Evolutionary conservation across 257 asterid species (phyloP).

Genomic region (Thymus mandschuricus): DNA sequence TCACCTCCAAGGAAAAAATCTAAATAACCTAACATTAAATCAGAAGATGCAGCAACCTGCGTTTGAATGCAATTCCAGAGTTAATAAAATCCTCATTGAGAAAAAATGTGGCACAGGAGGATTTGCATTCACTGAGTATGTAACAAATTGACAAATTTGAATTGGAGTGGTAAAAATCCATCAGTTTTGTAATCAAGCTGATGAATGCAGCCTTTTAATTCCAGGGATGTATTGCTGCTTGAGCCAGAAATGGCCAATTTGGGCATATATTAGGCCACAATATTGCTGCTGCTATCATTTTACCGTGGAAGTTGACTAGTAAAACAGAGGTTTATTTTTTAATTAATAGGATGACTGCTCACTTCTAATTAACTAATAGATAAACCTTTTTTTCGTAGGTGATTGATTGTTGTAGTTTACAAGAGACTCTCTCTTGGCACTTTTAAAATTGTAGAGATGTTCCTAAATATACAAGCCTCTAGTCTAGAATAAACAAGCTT

Average conservation of each 20-base stretch:
- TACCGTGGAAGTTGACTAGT: not conserved
- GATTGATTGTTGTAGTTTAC: not conserved
- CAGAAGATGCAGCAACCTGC: slow-evolving; percentile 90
- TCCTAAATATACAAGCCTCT: not conserved
- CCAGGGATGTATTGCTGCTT: slow-evolving; percentile 23
- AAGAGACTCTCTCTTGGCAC: not conserved
- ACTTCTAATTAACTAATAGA: not conserved
- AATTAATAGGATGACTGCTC: not conserved
- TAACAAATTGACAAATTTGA: slow-evolving; percentile 11
- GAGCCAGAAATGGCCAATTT: slow-evolving; percentile 3
- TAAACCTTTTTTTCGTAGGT: not conserved
- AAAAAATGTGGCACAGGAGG: slow-evolving; percentile 17
- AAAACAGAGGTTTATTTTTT: not conserved
- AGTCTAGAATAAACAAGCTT: slow-evolving; percentile 14
- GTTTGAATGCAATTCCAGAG: slow-evolving; percentile 19
- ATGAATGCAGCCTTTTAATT: slow-evolving; percentile 13
- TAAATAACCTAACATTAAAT: slow-evolving; percentile 80
- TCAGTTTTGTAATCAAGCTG: not conserved
- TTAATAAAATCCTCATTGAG: slow-evolving; percentile 29
- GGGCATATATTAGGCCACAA: not conserved
- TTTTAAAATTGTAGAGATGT: not conserved
- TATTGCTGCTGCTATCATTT: slow-evolving; percentile 1
- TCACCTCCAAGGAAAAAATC: slow-evolving; percentile 98
- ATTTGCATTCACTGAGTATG: slow-evolving; percentile 7
- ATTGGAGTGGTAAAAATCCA: not conserved